Base-by-base conservation (phyloP, 2,329 filamentous ascomycete species). In the Aspergillus fructus region DNA sequence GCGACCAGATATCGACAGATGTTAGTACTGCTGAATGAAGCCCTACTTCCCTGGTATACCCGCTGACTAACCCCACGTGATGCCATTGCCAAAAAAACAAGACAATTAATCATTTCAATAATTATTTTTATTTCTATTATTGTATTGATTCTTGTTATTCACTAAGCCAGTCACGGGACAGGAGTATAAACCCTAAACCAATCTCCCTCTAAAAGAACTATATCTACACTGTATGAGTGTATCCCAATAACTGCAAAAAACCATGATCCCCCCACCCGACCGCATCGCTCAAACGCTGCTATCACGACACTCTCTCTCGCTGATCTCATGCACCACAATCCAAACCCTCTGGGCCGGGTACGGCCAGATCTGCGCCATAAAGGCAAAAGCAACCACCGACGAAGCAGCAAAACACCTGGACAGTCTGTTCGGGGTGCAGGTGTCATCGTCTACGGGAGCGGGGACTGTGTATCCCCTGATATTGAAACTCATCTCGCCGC, bases 401-500 rank as follows among this genome's bases (percentile, higher is more conserved):
- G 53, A 65, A 11, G 68, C 68, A 23, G 67, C 68, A 2, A 33
- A 53, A 27, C 45, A 66, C 42, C 55, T 71, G 9, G 54, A 49
- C 49, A 15, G 57, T 13, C 58, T 68, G 1, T 70, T 63, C n/a
- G 62, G 63, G 56, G 62, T n/a, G 45, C 45, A 61, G 48, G 9
- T 37, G 34, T 39, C 5, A 11, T 30, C 27, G 8, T 30, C 27
- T 30, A 11, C 27, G 3, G 27, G 3, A 4, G 57, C 50, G 0
- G 66, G 67, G 42, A 46, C 58, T 17, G 65, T 50, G 1, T 70
- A 65, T 9, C 57, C 62, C 21, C 72, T 85, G 37, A 78, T 89
- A 11, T 70, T 89, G 6, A 89, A 89, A 65, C 76, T 85, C 53
- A 84, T 88, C 40, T 79, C 79, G 0, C 84, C 84, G 6, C 83